Conservation (phyloP, 345 rosid species). For the Isatis tinctoria region DNA sequence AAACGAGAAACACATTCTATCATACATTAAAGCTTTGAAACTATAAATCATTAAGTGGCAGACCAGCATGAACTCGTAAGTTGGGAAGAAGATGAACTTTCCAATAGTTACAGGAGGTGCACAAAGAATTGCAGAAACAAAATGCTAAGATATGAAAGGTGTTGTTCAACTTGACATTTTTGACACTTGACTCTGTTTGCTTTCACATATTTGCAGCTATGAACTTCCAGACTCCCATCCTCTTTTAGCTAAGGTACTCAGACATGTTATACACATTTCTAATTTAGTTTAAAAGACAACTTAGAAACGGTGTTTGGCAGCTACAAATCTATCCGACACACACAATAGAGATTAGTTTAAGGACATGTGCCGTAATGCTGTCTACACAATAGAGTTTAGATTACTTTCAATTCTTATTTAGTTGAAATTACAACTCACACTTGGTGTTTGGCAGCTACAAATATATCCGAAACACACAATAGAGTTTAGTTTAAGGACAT, state of each 20-base stretch:
- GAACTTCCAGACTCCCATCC: constrained; percentile 90
- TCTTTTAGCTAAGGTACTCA: constrained; percentile 62
- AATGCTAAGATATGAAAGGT: not conserved
- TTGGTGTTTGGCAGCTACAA: not conserved
- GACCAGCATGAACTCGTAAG: not conserved
- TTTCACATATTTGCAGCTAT: constrained; percentile 49
- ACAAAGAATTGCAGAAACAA: not conserved
- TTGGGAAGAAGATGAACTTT: not conserved
- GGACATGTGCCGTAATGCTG: not conserved
- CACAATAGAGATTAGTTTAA: not conserved
- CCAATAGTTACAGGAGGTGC: not conserved
- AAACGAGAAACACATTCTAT: not conserved
- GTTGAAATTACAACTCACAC: too few relatives aligned
- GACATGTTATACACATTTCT: not conserved
- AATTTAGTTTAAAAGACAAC: not conserved
- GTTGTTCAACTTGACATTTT: not conserved
- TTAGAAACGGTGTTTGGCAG: not conserved
- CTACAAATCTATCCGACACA: not conserved
- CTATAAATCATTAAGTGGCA: not conserved
- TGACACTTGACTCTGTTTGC: not conserved
- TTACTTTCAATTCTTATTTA: too few relatives aligned
- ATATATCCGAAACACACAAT: not conserved
- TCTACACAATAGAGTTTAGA: not conserved
- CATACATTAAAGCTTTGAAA: not conserved
- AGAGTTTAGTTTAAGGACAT: not conserved